Conservation (phyloP, 2,329 filamentous ascomycete species). For the Metarhizium album region DNA sequence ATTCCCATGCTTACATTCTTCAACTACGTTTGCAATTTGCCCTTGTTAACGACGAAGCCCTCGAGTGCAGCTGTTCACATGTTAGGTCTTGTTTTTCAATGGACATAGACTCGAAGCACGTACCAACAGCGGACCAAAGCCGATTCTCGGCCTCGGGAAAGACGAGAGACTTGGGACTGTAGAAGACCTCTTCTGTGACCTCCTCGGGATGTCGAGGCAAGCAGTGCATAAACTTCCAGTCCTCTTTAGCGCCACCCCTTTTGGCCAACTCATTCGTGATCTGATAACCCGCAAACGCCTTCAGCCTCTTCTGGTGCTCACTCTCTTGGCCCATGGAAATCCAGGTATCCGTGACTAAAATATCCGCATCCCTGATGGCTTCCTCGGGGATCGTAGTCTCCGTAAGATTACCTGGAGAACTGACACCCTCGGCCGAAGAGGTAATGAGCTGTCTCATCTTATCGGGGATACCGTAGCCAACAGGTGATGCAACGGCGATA, state of each 20-base stretch:
- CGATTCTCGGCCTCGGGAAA: slow-evolving; percentile 94
- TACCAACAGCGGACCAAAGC: slow-evolving; percentile 76
- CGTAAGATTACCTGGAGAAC: slow-evolving; percentile 52
- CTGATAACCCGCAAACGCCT: slow-evolving; percentile 80
- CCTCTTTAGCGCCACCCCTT: slow-evolving; percentile 72
- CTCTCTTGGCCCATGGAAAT: slow-evolving; percentile 95
- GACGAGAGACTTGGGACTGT: slow-evolving; percentile 72
- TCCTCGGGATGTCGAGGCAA: slow-evolving; percentile 86
- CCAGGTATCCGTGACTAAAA: slow-evolving; percentile 96
- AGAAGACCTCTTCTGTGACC: slow-evolving; percentile 91
- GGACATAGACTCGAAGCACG: slow-evolving; percentile 21
- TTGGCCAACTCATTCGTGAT: slow-evolving; percentile 78
- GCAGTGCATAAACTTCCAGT: slow-evolving; percentile 99
- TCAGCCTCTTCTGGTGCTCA: slow-evolving; percentile 65
- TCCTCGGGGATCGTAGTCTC: slow-evolving; percentile 78
- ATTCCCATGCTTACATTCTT: not conserved
- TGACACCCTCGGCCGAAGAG: slow-evolving; percentile 45
- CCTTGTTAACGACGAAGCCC: slow-evolving; percentile 89
- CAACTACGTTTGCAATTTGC: slow-evolving; percentile 43
- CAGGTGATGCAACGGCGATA: slow-evolving; percentile 76
- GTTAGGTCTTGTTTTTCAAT: not conserved
- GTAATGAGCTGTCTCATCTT: slow-evolving; percentile 64
- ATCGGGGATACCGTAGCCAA: slow-evolving; percentile 70
- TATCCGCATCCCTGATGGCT: slow-evolving; percentile 72
- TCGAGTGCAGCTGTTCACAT: slow-evolving; percentile 56